A percentile compares a stretch with the other conserved stretches of the same genome.
These are phyloP conservation scores for Myrica gale DNA, from an alignment of 306 rosid genomes.

Conservation along the genomic window DNA sequence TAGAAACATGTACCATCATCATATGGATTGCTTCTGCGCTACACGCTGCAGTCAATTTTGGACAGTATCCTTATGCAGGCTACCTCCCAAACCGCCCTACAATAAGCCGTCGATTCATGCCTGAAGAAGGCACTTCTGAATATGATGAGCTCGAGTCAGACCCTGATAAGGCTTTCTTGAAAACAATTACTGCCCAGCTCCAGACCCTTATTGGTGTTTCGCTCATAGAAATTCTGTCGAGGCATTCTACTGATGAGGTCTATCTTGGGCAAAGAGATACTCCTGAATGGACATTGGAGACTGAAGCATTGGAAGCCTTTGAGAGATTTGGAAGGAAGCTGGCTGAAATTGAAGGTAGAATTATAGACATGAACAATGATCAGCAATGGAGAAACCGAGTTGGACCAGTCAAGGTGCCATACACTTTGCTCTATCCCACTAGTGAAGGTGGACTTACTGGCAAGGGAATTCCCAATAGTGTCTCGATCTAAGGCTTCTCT, in stretches of 20 bases:
- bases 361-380: constrained; percentile 44
- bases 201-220: constrained; percentile 58
- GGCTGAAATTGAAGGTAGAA: constrained; percentile 39
- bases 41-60: constrained; percentile 80
- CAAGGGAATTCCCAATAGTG: constrained; percentile 71
- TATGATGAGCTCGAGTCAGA: constrained; percentile 49
- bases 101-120: constrained; percentile 47
- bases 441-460: constrained; percentile 58
- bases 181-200: constrained; percentile 49
- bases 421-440: constrained; percentile 56
- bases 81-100: constrained; percentile 61
- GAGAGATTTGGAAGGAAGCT: constrained; percentile 46
- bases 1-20: constrained; percentile 55
- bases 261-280: constrained; percentile 67
- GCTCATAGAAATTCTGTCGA: constrained; percentile 63
- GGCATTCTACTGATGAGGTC: constrained; percentile 74
- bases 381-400: constrained; percentile 40
- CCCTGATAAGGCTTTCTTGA: constrained; percentile 61
- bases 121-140: constrained; percentile 47
- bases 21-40: constrained; percentile 72
- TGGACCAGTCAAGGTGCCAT: constrained; percentile 64
- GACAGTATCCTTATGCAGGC: constrained; percentile 77
- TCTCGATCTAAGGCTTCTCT: constrained; percentile 37
- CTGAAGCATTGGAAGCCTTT: constrained; percentile 40
- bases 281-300: constrained; percentile 65